Evolutionary conservation across 2,329 filamentous ascomycete species (phyloP), one percentile per base, ranked within the genome.

Genomic region (Bipolaris cookei): DNA sequence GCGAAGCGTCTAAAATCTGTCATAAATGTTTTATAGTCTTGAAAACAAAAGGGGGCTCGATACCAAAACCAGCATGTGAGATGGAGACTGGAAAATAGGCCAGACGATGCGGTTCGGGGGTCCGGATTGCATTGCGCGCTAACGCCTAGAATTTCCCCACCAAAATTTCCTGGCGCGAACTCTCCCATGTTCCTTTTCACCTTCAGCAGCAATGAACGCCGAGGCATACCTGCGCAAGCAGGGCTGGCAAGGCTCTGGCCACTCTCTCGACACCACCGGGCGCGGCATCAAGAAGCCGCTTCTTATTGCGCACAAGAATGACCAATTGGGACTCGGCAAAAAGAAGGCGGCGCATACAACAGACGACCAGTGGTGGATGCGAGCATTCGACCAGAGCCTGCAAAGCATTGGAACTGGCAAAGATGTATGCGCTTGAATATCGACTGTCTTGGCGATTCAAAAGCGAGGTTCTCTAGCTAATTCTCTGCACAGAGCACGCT

Each of bases 281-380:
- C 88, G 88, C 60, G 94, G 94, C 41, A 88, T 98, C 52, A 87
- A 88, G 23, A 90, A 90, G 67, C 94, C 94, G 4, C 84, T 98
- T 25, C 86, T 96, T 35, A 84, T 97, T 54, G 88, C 90, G 57
- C 89, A 90, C 68, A 96, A 96, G 77, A 84, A 88, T 67, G 90
- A 96, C 76, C 89, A 85, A 25, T 83, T 90, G 51, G 94, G 94
- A 21, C 81, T 98, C 4, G 94, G 94, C 52, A 88, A 90, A 73
- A 92, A 91, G 75, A 86, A 86, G 64, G 67, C 68, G 18, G 72
- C 73, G 25, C 69, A 74, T 44, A 82, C 82, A 25, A 81, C 85
- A 30, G 82, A 84, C 66, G 94, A 97, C 73, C 92, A 97, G 75
- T 99, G 95, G 95, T 99, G 95, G 95, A 83, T 97, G 77, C 89